Conservation (phyloP, 176 grass and related monocot genomes). For the Oryza brachyantha region DNA sequence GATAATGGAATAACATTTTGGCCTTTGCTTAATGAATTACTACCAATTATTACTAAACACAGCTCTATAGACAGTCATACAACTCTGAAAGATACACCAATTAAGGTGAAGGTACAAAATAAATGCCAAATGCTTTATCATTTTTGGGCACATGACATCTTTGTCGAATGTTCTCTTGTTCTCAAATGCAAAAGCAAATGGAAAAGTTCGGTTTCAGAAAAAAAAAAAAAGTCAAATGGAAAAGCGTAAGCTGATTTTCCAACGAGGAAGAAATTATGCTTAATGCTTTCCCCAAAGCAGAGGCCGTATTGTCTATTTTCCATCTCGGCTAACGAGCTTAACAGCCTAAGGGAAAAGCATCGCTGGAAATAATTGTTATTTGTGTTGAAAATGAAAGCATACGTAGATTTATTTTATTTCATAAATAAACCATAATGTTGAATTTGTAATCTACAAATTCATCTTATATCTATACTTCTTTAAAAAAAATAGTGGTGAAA, state of each 20-base stretch:
- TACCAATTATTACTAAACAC: background rate
- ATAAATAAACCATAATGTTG: no score
- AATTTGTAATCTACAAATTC: no score
- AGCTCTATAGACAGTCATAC: background rate
- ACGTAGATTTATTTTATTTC: no score
- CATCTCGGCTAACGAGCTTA: background rate
- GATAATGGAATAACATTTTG: no score
- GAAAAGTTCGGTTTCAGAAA: no score
- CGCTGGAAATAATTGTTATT: no score
- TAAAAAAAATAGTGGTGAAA: no score
- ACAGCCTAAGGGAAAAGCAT: background rate
- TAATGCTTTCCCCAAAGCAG: background rate
- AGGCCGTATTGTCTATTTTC: background rate
- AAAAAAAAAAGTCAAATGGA: no score
- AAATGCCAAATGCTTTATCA: constrained; percentile 26
- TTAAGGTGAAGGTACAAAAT: constrained; percentile 13
- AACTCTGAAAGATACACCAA: constrained; percentile 7
- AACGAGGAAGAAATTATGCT: background rate
- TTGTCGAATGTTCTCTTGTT: constrained; percentile 19
- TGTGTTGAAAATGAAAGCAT: no score
- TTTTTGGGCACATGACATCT: constrained; percentile 7
- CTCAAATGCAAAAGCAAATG: constrained; percentile 31
- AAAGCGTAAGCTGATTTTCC: background rate
- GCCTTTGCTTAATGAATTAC: no score
- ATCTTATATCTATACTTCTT: no score